A percentile compares a stretch with the other conserved stretches of the same genome.
These are phyloP conservation scores for Geosmithia morbida DNA, from an alignment of 2,329 filamentous ascomycete species.

Conservation along the genomic window DNA sequence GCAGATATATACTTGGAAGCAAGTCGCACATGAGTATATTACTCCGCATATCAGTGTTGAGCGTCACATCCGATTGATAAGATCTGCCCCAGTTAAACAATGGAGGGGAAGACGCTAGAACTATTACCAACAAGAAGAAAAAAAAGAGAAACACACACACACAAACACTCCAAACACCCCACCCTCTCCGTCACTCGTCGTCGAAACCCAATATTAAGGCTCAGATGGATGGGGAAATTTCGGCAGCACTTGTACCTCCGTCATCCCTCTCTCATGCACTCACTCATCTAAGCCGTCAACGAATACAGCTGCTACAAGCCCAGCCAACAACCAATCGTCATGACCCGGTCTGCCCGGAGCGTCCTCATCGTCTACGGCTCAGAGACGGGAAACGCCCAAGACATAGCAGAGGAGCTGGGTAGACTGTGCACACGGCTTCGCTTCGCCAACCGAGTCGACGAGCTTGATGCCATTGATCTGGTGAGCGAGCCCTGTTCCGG, in stretches of 20 bases:
- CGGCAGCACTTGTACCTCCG: neutral
- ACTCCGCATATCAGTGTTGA: neutral
- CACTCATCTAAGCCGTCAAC: neutral
- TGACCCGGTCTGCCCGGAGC: conserved; percentile 18
- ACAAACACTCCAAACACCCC: too few relatives aligned
- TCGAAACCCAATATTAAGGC: neutral
- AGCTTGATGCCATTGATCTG: conserved; percentile 62
- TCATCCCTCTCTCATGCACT: neutral
- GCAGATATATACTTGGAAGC: too few relatives aligned
- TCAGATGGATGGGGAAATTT: neutral
- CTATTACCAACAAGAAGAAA: neutral
- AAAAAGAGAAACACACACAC: neutral
- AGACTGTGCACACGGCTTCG: conserved; percentile 60
- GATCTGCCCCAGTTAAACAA: neutral
- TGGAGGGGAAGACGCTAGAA: neutral
- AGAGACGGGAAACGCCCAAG: conserved; percentile 88
- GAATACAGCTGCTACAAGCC: neutral
- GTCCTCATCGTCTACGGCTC: conserved; percentile 77
- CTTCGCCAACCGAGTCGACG: conserved; percentile 61
- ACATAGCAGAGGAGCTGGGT: conserved; percentile 76
- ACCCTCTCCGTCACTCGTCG: conserved; percentile 2
- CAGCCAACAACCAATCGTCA: conserved; percentile 3
- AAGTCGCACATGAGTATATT: too few relatives aligned
- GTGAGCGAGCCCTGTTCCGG: conserved; percentile 44
- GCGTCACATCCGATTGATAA: conserved; percentile 2